Evolutionary conservation across 148 eudicot genomes (phyloP).

Genomic region (Camellia lanceoleosa): DNA sequence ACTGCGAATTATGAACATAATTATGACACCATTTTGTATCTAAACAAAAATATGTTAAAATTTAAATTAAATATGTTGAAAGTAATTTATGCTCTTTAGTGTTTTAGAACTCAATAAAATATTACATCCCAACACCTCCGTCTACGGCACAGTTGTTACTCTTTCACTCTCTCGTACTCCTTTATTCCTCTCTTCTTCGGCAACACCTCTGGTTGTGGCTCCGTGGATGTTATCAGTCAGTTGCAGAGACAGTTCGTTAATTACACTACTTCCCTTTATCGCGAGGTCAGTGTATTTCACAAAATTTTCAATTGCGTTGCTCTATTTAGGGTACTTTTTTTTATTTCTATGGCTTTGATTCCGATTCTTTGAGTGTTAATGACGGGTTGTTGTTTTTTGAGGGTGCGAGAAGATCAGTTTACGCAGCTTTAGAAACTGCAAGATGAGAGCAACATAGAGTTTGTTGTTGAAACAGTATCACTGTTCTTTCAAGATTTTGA

Average conservation of each 20-base stretch:
- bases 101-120: no score
- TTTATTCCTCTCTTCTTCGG: no score
- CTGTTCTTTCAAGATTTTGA: constrained; percentile 64
- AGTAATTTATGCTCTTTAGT: no score
- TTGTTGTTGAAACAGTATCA: constrained; percentile 50
- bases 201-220: no score
- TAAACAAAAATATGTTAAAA: no score
- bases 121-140: no score
- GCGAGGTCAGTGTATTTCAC: constrained; percentile 26
- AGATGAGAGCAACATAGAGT: constrained; percentile 57
- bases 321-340: not conserved
- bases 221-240: constrained; percentile 35
- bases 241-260: constrained; percentile 25
- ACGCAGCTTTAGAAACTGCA: constrained; percentile 54
- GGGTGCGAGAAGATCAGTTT: constrained; percentile 46
- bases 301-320: not conserved
- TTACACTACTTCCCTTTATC: constrained; percentile 30
- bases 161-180: no score
- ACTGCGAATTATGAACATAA: no score
- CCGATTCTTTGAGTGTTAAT: not conserved
- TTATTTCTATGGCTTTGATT: not conserved
- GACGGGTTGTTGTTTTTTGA: not conserved
- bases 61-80: no score
- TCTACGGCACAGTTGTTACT: no score
- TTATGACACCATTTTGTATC: no score